Evolutionary conservation across 371 early-diverging fungal genomes (phyloP).

Genomic region (Circinella umbellata): DNA sequence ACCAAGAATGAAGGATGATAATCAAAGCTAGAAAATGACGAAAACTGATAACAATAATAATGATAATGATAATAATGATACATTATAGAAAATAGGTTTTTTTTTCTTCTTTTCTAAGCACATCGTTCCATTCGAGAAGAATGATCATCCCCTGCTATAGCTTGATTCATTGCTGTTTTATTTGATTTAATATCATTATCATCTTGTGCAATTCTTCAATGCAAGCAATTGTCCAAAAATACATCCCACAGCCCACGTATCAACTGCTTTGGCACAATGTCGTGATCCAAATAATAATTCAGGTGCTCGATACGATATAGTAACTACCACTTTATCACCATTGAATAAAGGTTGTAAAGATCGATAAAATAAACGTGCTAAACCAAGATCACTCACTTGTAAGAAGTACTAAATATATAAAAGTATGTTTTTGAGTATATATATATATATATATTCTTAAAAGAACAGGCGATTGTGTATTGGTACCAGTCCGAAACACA

Average conservation of each 20-base stretch:
- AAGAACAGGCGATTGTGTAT: too few relatives aligned
- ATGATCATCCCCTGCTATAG: conserved; percentile 30
- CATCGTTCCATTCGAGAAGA: conserved; percentile 31
- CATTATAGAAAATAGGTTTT: neutral
- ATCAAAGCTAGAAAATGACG: too few relatives aligned
- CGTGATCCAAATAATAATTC: conserved; percentile 92
- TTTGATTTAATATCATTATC: conserved; percentile 68
- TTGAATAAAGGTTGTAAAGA: conserved; percentile 85
- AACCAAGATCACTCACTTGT: conserved; percentile 88
- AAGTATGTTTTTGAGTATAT: too few relatives aligned
- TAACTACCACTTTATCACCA: conserved; percentile 96
- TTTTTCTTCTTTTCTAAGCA: conserved; percentile 27
- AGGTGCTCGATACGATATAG: conserved; percentile 97
- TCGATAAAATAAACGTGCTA: conserved; percentile 84
- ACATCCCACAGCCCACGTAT: conserved; percentile 96
- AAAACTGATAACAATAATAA: too few relatives aligned
- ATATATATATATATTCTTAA: too few relatives aligned
- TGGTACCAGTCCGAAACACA: too few relatives aligned
- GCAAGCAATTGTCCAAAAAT: conserved; percentile 94
- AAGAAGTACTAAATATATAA: conserved; percentile 63
- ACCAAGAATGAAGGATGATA: too few relatives aligned
- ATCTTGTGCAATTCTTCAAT: conserved; percentile 70
- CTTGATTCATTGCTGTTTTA: conserved; percentile 26
- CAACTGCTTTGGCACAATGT: conserved; percentile 93
- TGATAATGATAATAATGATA: too few relatives aligned